Percentiles rank a stretch among this genome's conserved stretches.
These are phyloP conservation scores for Zasmidium angulare DNA, from an alignment of 2,329 filamentous ascomycete genomes.

Conservation along the genomic window DNA sequence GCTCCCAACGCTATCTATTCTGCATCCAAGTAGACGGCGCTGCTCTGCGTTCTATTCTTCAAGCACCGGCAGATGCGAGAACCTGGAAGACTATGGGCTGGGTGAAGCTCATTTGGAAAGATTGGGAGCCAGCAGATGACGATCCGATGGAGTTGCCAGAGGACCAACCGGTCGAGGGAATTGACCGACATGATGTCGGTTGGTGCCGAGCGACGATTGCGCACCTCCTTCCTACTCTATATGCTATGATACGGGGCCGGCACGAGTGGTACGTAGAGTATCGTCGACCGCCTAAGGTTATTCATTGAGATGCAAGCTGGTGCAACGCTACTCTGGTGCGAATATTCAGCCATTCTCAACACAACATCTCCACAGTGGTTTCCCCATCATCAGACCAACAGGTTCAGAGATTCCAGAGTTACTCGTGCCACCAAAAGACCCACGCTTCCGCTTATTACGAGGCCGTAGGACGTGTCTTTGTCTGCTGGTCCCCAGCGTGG, in stretches of 20 bases:
- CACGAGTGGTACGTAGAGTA: not conserved
- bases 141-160: not conserved
- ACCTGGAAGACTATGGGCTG: conserved; percentile 1
- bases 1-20: conserved; percentile 17
- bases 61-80: not conserved
- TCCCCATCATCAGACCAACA: too few relatives aligned
- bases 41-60: conserved; percentile 13
- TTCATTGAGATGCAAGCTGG: too few relatives aligned
- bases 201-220: not conserved
- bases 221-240: not conserved
- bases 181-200: not conserved
- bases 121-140: not conserved
- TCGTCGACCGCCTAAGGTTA: not conserved
- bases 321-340: too few relatives aligned
- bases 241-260: conserved; percentile 1
- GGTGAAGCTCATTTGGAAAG: conserved; percentile 8
- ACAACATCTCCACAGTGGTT: too few relatives aligned
- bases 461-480: too few relatives aligned
- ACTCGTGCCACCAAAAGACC: too few relatives aligned
- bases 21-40: conserved; percentile 19
- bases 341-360: too few relatives aligned
- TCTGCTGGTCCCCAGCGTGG: too few relatives aligned
- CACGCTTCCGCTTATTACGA: too few relatives aligned
- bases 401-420: too few relatives aligned
- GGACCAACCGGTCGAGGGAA: not conserved